A percentile compares a stretch with the other conserved stretches of the same genome.
Evolutionary conservation across 352 stramenopile species (phyloP).

Genomic region (Globisporangium middletonii): DNA sequence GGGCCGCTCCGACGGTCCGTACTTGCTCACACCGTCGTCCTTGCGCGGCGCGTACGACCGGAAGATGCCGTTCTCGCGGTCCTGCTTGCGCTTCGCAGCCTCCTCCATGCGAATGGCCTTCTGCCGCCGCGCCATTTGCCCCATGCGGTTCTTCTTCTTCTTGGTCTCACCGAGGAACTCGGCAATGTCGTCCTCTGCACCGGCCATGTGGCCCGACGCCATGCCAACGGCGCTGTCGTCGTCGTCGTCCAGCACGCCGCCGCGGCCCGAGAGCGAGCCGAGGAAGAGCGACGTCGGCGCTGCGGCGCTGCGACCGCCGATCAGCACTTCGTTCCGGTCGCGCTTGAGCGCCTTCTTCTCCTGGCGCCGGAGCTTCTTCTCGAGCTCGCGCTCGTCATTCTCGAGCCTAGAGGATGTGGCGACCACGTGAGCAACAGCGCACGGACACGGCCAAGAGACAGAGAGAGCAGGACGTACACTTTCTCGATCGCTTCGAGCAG

Average conservation of each 20-base stretch:
- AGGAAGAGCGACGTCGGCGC: constrained; percentile 68
- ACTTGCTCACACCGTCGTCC: constrained; percentile 33
- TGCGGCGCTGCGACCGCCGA: constrained; percentile 55
- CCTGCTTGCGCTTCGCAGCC: constrained; percentile 33
- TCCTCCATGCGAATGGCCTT: constrained; percentile 75
- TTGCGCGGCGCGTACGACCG: constrained; percentile 21
- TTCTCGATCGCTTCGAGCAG: constrained; percentile 52
- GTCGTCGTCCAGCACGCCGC: constrained; percentile 23
- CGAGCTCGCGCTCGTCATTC: constrained; percentile 45
- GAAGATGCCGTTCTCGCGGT: constrained; percentile 36
- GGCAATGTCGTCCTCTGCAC: constrained; percentile 70
- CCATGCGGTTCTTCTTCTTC: constrained; percentile 80
- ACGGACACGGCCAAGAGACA: not conserved
- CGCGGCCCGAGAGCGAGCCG: constrained; percentile 56
- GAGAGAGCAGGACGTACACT: constrained; percentile 10
- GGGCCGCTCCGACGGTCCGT: constrained; percentile 65
- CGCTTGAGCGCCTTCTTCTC: constrained; percentile 66
- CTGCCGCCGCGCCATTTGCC: constrained; percentile 71
- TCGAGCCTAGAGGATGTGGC: constrained; percentile 22
- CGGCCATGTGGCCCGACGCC: constrained; percentile 27
- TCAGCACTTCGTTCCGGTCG: constrained; percentile 37
- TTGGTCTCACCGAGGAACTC: constrained; percentile 83
- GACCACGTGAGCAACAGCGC: too few relatives aligned
- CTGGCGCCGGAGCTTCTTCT: constrained; percentile 50
- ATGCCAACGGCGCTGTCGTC: constrained; percentile 16